A percentile compares a stretch with the other conserved stretches of the same genome.
Evolutionary conservation across 78 protist genomes (phyloP).

Genomic region (Tieghemostelium lacteum): DNA sequence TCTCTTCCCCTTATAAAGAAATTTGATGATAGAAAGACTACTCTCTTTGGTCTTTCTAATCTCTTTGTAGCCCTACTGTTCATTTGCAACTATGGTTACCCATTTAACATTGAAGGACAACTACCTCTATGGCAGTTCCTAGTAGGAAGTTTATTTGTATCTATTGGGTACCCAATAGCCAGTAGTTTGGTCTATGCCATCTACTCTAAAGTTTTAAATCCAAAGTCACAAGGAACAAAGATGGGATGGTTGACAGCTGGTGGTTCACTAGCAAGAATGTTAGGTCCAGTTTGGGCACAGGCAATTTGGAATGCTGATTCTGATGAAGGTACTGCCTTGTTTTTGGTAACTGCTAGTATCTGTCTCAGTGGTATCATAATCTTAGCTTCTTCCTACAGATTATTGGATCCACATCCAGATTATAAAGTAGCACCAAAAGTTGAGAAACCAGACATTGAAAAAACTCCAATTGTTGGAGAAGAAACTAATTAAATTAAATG

Average conservation of each 20-base stretch:
- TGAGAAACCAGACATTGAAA: too few relatives aligned
- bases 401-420: constrained; percentile 14
- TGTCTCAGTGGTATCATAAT: not conserved
- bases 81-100: not conserved
- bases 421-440: not conserved
- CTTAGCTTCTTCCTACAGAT: not conserved
- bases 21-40: constrained; percentile 24
- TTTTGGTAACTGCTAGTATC: constrained; percentile 7
- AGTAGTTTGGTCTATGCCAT: constrained; percentile 37
- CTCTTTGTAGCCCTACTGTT: not conserved
- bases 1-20: constrained; percentile 18
- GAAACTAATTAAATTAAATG: too few relatives aligned
- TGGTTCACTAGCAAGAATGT: constrained; percentile 54
- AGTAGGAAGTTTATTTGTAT: constrained; percentile 7
- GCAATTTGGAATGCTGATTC: not conserved
- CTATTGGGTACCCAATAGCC: constrained; percentile 60
- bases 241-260: constrained; percentile 73
- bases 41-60: not conserved
- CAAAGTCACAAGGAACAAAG: constrained; percentile 27
- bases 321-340: constrained; percentile 3
- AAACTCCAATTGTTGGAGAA: too few relatives aligned
- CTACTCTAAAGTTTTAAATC: constrained; percentile 49
- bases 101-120: not conserved
- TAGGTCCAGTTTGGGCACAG: constrained; percentile 54
- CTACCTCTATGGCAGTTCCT: constrained; percentile 20